Evolutionary conservation across 495 filamentous ascomycete species (phyloP).

Genomic region (Aspergillus panamensis): DNA sequence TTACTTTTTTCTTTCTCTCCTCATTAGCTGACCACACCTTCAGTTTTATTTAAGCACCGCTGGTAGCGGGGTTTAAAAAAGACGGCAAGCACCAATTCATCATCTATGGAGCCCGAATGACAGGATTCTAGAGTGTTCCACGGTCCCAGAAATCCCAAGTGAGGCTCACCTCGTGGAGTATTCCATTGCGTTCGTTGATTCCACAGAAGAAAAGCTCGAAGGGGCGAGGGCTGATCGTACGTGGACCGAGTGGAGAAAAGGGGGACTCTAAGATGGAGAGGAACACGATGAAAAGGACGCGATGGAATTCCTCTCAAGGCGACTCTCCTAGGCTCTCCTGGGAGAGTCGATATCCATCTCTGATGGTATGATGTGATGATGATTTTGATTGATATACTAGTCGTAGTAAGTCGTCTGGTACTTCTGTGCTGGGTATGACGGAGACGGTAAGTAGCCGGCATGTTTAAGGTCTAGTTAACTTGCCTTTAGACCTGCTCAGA

Average conservation of each 20-base stretch:
- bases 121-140: no score
- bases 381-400: neutral
- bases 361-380: slow-evolving; percentile 12
- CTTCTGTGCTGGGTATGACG: neutral
- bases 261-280: neutral
- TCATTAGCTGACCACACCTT: neutral
- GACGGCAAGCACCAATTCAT: no score
- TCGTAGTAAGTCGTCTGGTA: neutral
- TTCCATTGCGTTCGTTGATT: no score
- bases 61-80: neutral
- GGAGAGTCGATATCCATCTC: neutral
- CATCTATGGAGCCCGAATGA: no score
- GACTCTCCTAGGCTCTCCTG: neutral
- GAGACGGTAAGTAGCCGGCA: neutral
- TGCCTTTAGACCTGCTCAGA: neutral
- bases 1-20: neutral
- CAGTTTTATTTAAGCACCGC: neutral
- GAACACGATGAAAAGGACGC: neutral
- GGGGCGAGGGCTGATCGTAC: neutral
- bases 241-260: neutral
- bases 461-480: neutral
- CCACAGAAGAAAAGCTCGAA: neutral
- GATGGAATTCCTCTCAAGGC: slow-evolving; percentile 4
- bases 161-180: no score
- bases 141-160: no score